Base-by-base conservation (phyloP, 1,139 yeast species). In the Debaryomyces psychrophilus region DNA sequence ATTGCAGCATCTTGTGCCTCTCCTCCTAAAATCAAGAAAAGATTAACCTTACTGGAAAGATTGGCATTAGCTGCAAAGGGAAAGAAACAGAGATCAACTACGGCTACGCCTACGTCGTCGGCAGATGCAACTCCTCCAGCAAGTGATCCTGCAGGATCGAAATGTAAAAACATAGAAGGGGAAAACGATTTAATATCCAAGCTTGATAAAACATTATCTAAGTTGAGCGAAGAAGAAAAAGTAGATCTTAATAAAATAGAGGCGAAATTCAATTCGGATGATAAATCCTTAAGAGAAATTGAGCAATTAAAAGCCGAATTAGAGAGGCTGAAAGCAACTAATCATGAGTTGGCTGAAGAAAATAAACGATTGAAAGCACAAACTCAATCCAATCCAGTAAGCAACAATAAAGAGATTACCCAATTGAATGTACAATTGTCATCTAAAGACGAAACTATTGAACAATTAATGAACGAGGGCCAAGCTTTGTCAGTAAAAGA, bases 11-110 rank as follows among this genome's bases (percentile, higher is more conserved):
- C 28, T 11, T 20, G 17, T 31, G 3, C 27, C n/a, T 31, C 41
- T 8, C 29, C 49, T 39, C 11, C 46, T 14, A 38, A 39, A 18
- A 29, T 26, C 6, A 67, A 64, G 51, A 81, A 82, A 55, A 72
- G 88, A 54, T 68, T 86, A 37, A 79, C 95, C 0, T 69, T 88
- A 56, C 92, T 89, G 59, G 96, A 90, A 58, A 71, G 97, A 52
- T 71, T 90, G 47, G 95, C 95, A 1, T 67, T 84, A 55, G 97
- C 97, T 1, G 90, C 92, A 4, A 81, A 81, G 55, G 73, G 79
- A 2, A 75, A 69, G 40, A 65, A 63, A 42, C 62, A 57, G 41
- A 49, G 49, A 40, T 47, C 51, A 23, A 31, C 46, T 6, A 34
- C 51, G 1, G 23, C 47, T 2, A 44, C 50, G 2, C 51, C 53